Conservation (phyloP, 257 asterid species). For the Penstemon barbatus region DNA sequence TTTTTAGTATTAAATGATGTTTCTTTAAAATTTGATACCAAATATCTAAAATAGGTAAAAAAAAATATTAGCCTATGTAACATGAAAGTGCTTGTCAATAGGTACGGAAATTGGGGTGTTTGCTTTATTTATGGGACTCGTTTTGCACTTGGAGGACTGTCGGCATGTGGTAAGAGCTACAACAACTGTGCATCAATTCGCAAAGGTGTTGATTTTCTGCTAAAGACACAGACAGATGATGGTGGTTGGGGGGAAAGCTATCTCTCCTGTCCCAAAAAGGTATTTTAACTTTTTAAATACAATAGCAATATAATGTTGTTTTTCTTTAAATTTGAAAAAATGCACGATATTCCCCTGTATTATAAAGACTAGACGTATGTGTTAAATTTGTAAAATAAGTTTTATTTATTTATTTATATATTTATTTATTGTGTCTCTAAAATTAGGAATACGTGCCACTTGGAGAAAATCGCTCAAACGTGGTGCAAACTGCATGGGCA, state of each 20-base stretch:
- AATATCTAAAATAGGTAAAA: too few species aligned
- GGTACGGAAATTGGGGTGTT: slow-evolving; percentile 85
- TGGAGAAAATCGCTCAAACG: slow-evolving; percentile 55
- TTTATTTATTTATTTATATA: too few species aligned
- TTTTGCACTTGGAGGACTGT: too few species aligned
- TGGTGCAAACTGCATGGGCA: slow-evolving; percentile 89
- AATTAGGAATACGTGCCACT: slow-evolving; percentile 60
- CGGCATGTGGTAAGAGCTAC: slow-evolving; percentile 26
- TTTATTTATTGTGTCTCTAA: background rate
- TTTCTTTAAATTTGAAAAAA: too few species aligned
- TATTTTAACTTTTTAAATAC: background rate
- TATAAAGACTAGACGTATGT: too few species aligned
- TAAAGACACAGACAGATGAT: slow-evolving; percentile 55
- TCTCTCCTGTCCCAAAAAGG: slow-evolving; percentile 74
- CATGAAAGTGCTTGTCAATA: slow-evolving; percentile 12
- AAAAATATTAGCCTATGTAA: background rate
- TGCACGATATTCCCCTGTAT: too few species aligned
- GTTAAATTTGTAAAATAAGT: too few species aligned
- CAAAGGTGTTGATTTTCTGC: slow-evolving; percentile 59
- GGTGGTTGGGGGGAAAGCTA: slow-evolving; percentile 98
- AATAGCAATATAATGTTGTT: background rate
- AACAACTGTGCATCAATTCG: slow-evolving; percentile 47
- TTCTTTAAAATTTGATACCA: too few species aligned
- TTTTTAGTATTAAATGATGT: too few species aligned
- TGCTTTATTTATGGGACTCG: slow-evolving; percentile 33